A percentile compares a stretch with the other conserved stretches of the same genome.
phyloP scores from a whole-genome alignment of 495 filamentous ascomycete species.

The Pyrenula massariospora region DNA sequence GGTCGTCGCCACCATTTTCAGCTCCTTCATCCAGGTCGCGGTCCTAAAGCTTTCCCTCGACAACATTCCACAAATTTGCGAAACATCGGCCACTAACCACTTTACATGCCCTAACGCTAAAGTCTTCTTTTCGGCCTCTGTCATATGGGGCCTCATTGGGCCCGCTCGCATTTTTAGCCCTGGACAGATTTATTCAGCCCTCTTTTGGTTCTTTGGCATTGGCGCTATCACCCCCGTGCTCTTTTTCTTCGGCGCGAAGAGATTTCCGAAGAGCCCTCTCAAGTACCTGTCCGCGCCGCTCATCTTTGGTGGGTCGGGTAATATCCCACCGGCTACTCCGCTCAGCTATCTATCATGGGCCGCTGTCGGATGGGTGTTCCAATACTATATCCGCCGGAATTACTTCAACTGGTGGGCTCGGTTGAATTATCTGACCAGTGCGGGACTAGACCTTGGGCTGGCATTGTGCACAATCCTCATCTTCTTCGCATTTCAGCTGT shows the following conservation, averaged over 20 bases:
- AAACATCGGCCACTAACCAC: constrained; percentile 43
- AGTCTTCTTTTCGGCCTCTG: constrained; percentile 57
- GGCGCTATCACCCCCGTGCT: constrained; percentile 45
- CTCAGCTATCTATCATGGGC: constrained; percentile 63
- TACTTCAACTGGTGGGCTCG: constrained; percentile 57
- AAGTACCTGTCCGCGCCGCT: constrained; percentile 54
- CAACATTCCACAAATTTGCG: constrained; percentile 50
- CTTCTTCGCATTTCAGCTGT: constrained; percentile 44
- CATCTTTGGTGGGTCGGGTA: constrained; percentile 53
- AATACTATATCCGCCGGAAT: constrained; percentile 42
- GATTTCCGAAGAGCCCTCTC: constrained; percentile 36
- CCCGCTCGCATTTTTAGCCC: constrained; percentile 57
- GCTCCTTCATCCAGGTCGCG: constrained; percentile 53
- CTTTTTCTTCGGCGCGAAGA: constrained; percentile 42
- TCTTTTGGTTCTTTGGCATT: constrained; percentile 52
- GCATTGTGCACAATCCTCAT: constrained; percentile 51
- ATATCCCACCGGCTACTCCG: constrained; percentile 55
- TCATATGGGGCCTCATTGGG: constrained; percentile 61
- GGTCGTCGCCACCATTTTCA: constrained; percentile 52
- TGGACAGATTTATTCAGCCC: constrained; percentile 51
- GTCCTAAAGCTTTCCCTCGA: constrained; percentile 55
- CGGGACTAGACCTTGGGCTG: constrained; percentile 49
- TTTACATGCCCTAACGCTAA: constrained; percentile 59
- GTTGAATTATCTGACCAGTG: constrained; percentile 50
- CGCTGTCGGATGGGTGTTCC: constrained; percentile 53